A percentile compares a stretch with the other conserved stretches of the same genome.
These are phyloP conservation scores for Camellia lanceoleosa DNA, from an alignment of 148 eudicot genomes.

Conservation along the genomic window DNA sequence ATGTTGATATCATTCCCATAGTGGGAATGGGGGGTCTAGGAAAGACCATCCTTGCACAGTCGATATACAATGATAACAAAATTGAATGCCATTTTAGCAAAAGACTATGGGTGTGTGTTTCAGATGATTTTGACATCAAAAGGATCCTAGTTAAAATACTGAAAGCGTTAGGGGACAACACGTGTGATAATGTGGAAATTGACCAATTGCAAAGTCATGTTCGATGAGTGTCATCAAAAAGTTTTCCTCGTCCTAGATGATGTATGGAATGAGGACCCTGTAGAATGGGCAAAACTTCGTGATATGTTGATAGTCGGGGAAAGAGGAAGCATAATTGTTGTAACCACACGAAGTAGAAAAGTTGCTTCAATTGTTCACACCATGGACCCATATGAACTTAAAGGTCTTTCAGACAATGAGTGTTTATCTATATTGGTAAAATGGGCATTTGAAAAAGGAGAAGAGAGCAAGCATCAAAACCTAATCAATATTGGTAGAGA, in stretches of 20 bases:
- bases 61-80: conserved; percentile 12
- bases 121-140: conserved; percentile 11
- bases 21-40: conserved; percentile 36
- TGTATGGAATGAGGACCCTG: conserved; percentile 25
- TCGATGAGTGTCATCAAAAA: background rate
- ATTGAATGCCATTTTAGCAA: background rate
- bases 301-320: conserved; percentile 12
- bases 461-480: background rate
- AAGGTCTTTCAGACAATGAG: conserved; percentile 11
- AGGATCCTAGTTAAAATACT: background rate
- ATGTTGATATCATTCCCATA: conserved; percentile 17
- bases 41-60: conserved; percentile 22
- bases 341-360: conserved; percentile 23
- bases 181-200: background rate
- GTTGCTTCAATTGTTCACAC: conserved; percentile 20
- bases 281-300: conserved; percentile 15
- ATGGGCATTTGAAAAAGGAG: conserved; percentile 24
- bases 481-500: conserved; percentile 20
- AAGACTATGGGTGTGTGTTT: conserved; percentile 28
- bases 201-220: background rate
- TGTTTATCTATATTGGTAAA: conserved; percentile 25
- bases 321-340: conserved; percentile 16
- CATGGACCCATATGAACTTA: background rate
- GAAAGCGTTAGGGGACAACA: background rate
- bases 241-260: conserved; percentile 32